Base-by-base conservation (phyloP, 148 eudicot genomes). In the Camellia japonica region DNA sequence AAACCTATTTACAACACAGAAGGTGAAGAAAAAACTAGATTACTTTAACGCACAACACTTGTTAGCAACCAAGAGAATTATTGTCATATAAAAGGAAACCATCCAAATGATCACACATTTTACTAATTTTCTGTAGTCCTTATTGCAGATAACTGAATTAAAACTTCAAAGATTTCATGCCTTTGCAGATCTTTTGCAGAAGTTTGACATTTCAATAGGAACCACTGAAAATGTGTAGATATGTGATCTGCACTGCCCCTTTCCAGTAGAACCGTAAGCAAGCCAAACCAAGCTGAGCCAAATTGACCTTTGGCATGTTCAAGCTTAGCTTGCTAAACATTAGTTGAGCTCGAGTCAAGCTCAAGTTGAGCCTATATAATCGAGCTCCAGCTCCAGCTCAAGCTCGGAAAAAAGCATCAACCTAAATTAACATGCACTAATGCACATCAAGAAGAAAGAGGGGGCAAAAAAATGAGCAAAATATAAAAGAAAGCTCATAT, bases 1-100 rank as follows among this genome's bases (percentile, higher is more conserved):
- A 84, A 93, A 96, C 90, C 99, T 96, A 86, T 80, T 69, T 70
- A 76, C 72, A 56, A 82, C 65, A 73, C 69, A 68, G 23, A 19
- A 56, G 70, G 68, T 38, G 61, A 69, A 30, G 38, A 18, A 16
- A 62, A 78, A 41, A 16, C 38, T 46, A 66, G 38, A 60, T 80
- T 58, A 74, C 14, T 73, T 8, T 61, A 65, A 55, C 5, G 30
- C 30, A 30, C 38, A 69, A 11, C n/a, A 67, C 43, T n/a, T 1
- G 38, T 30, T 30, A 30, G 38, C 38, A 30, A 30, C n/a, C 54
- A 62, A 2, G 13, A 49, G 3, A 61, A 46, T 44, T 76, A 11
- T 61, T n/a, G 43, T 76, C 52, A 62, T 6, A 19, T 12, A 62
- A 62, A 75, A 44, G 8, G 8, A 60, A 75, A 43, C 10, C 55